Conservation (phyloP, 306 rosid species). For the Biancaea sappan region DNA sequence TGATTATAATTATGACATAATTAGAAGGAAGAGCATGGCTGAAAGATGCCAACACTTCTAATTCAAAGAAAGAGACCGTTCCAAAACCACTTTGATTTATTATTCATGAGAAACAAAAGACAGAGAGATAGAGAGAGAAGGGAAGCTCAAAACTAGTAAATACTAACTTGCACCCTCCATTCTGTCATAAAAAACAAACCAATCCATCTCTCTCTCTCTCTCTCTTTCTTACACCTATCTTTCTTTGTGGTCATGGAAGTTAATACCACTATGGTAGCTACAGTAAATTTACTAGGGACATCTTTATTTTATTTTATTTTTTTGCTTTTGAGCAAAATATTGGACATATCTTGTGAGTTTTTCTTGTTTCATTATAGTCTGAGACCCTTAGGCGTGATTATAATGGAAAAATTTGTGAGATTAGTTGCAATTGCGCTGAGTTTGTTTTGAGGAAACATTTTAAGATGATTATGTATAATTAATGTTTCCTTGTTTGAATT, state of each 20-base stretch:
- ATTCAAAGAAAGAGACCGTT: constrained; percentile 47
- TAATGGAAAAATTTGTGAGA: too few species aligned
- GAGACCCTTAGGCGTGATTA: too few species aligned
- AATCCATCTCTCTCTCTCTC: constrained; percentile 32
- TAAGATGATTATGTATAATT: too few species aligned
- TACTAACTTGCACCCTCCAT: constrained; percentile 36
- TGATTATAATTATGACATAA: constrained; percentile 23
- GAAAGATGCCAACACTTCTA: constrained; percentile 44
- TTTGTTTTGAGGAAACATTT: too few species aligned
- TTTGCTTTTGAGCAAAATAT: too few species aligned
- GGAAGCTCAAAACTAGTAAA: constrained; percentile 40
- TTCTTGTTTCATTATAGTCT: too few species aligned
- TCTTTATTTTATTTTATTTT: too few species aligned
- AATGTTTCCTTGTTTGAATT: too few species aligned
- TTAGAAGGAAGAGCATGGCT: constrained; percentile 20
- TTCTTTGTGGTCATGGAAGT: constrained; percentile 69
- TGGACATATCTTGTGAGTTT: too few species aligned
- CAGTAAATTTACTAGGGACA: too few species aligned
- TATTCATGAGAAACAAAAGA: constrained; percentile 54
- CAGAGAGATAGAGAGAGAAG: constrained; percentile 39
- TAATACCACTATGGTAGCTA: constrained; percentile 40
- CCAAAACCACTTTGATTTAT: constrained; percentile 40
- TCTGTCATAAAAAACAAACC: constrained; percentile 24
- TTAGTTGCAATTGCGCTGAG: too few species aligned
- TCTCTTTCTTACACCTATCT: constrained; percentile 25